These are phyloP conservation scores for Parietaria judaica DNA, from an alignment of 306 rosid species.

Conservation along the genomic window DNA sequence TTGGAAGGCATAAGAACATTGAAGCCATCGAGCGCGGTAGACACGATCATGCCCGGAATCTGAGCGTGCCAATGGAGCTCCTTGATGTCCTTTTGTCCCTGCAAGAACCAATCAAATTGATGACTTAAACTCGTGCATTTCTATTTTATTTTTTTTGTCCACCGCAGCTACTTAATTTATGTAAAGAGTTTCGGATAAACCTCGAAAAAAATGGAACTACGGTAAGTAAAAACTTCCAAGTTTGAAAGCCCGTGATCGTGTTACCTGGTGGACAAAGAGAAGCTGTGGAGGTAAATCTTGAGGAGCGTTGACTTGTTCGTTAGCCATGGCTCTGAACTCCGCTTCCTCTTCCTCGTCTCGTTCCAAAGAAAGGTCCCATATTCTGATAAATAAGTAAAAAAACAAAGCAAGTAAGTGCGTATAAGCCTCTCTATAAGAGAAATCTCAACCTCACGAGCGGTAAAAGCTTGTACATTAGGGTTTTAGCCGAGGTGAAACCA, in stretches of 20 bases:
- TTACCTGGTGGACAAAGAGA: constrained; percentile 85
- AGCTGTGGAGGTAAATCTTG: constrained; percentile 97
- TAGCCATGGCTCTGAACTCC: constrained; percentile 71
- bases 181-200: too few relatives aligned
- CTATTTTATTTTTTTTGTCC: too few relatives aligned
- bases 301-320: constrained; percentile 77
- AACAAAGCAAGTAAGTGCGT: background rate
- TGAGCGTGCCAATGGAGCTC: constrained; percentile 94
- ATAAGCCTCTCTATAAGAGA: background rate
- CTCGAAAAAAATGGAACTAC: too few relatives aligned
- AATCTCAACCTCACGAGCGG: background rate
- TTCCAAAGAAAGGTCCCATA: constrained; percentile 95
- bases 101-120: constrained; percentile 13
- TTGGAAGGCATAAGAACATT: constrained; percentile 93
- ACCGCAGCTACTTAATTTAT: too few relatives aligned
- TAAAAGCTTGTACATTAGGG: background rate
- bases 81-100: constrained; percentile 91
- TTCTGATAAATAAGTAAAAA: constrained; percentile 37
- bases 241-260: background rate
- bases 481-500: background rate
- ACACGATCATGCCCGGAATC: constrained; percentile 95
- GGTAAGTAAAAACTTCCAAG: too few relatives aligned
- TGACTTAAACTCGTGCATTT: background rate
- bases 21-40: constrained; percentile 88
- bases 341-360: constrained; percentile 96